A percentile compares a stretch with the other conserved stretches of the same genome.
phyloP scores from a whole-genome alignment of 2,329 filamentous ascomycete genomes.

The Colletotrichum tanaceti region DNA sequence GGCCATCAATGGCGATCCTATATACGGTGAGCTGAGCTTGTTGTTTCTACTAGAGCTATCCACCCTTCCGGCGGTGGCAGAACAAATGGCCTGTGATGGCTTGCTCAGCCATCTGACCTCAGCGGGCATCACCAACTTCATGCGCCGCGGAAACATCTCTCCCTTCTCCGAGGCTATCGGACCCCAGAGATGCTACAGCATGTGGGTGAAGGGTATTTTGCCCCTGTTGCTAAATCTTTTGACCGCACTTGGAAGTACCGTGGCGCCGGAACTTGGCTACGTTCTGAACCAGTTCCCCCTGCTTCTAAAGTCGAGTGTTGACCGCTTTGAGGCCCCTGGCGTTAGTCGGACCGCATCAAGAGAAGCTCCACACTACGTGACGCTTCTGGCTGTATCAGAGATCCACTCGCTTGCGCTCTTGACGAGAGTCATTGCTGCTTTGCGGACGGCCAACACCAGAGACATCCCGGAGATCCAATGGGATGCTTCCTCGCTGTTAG shows the following conservation, averaged over 20 bases:
- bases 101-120: conserved; percentile 82
- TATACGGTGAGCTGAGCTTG: conserved; percentile 93
- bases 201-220: conserved; percentile 90
- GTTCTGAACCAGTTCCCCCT: conserved; percentile 91
- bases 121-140: conserved; percentile 81
- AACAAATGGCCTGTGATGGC: conserved; percentile 89
- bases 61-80: conserved; percentile 81
- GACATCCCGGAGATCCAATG: conserved; percentile 80
- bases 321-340: conserved; percentile 74
- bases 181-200: conserved; percentile 80
- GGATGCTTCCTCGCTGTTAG: conserved; percentile 77
- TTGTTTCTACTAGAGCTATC: conserved; percentile 91
- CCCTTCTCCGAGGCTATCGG: conserved; percentile 81
- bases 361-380: conserved; percentile 72
- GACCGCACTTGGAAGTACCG: conserved; percentile 80
- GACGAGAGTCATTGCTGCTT: conserved; percentile 75
- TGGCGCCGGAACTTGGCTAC: conserved; percentile 84
- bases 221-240: conserved; percentile 91
- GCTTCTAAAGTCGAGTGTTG: conserved; percentile 78
- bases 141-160: conserved; percentile 77
- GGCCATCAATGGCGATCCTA: conserved; percentile 80
- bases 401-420: conserved; percentile 83
- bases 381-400: conserved; percentile 79
- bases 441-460: conserved; percentile 73
- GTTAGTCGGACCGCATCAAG: conserved; percentile 63